These are phyloP conservation scores for Ascoidea asiatica DNA, from an alignment of 805 yeast genomes.

Conservation along the genomic window DNA sequence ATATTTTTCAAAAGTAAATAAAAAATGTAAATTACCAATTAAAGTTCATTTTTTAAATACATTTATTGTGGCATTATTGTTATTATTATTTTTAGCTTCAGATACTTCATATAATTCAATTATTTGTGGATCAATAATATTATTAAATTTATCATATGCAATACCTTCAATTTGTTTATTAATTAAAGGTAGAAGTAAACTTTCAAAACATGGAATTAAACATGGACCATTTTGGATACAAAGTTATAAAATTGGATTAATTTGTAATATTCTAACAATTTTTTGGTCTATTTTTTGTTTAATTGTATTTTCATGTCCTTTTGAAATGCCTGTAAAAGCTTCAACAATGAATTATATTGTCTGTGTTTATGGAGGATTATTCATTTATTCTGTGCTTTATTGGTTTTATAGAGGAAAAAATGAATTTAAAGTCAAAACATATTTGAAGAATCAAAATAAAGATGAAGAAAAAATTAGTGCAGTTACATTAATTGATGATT, in stretches of 20 bases:
- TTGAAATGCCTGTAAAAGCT: conserved; percentile 44
- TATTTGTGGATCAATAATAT: conserved; percentile 46
- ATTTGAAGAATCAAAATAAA: no score
- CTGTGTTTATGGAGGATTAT: conserved; percentile 38
- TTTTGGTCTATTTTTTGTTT: conserved; percentile 46
- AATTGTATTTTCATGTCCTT: conserved; percentile 53
- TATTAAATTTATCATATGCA: conserved; percentile 41
- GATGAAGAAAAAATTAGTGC: no score
- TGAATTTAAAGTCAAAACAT: no score
- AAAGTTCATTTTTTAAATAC: conserved; percentile 45
- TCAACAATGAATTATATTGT: conserved; percentile 57
- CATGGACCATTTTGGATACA: conserved; percentile 56
- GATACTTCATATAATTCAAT: conserved; percentile 55
- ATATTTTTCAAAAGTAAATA: conserved; percentile 35
- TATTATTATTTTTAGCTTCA: conserved; percentile 53
- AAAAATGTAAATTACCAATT: conserved; percentile 38
- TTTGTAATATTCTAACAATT: conserved; percentile 36
- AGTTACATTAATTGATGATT: no score
- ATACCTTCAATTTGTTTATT: conserved; percentile 39
- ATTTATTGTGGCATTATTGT: conserved; percentile 36
- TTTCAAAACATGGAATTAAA: no score
- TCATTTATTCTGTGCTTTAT: conserved; percentile 30
- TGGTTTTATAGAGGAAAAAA: conserved; percentile 33
- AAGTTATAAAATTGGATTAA: conserved; percentile 38
- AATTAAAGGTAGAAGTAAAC: conserved; percentile 32